Conservation (phyloP, 495 filamentous ascomycete species). For the Choiromyces venosus region DNA sequence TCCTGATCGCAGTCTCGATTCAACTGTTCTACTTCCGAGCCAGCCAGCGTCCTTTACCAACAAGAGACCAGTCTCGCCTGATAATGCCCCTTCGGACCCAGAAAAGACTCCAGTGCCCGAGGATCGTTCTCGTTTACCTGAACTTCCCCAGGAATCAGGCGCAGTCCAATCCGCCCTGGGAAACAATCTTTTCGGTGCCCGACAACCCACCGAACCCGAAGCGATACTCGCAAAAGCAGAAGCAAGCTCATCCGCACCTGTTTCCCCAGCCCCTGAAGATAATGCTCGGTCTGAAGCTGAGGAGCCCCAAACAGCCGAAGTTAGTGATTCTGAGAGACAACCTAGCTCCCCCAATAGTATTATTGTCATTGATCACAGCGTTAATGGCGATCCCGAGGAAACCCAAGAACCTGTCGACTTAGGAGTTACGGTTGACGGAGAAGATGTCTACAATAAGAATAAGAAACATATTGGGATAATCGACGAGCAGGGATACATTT, state of each 20-base stretch:
- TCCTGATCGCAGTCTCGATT: constrained; percentile 18
- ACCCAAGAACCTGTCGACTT: not conserved
- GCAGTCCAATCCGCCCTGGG: not conserved
- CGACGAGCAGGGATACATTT: constrained; percentile 22
- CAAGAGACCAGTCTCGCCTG: not conserved
- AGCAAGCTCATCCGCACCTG: not conserved
- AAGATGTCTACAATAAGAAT: constrained; percentile 17
- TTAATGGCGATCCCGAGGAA: not conserved
- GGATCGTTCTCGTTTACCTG: not conserved
- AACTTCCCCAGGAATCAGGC: not conserved
- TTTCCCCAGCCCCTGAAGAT: not conserved
- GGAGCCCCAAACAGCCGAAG: not conserved
- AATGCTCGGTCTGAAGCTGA: not conserved
- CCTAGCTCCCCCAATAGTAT: not conserved
- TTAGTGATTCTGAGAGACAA: not conserved
- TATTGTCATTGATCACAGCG: not conserved
- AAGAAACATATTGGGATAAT: constrained; percentile 19
- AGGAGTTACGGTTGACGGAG: not conserved
- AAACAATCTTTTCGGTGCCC: not conserved
- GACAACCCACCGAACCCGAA: not conserved
- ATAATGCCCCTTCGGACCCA: not conserved
- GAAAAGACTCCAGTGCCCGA: constrained; percentile 4
- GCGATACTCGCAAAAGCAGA: not conserved
- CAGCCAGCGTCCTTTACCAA: constrained; percentile 14
- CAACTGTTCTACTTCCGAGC: constrained; percentile 25